These are phyloP conservation scores for Thozetella sp. DNA, from an alignment of 495 filamentous ascomycete genomes.

Conservation along the genomic window DNA sequence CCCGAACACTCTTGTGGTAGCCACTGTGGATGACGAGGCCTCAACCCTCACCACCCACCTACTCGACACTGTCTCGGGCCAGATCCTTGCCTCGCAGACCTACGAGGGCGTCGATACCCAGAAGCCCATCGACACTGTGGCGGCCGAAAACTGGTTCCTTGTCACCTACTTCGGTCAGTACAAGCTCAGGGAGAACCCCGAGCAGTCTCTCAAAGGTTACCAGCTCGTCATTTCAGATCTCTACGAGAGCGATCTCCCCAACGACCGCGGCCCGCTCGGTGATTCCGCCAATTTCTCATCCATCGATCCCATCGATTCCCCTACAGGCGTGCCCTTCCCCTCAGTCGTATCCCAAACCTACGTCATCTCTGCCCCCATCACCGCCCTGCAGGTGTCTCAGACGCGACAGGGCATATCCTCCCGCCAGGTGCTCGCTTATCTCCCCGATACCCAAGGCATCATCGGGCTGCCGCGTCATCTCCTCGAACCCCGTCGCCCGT, in stretches of 20 bases:
- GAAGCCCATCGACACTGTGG: constrained; percentile 72
- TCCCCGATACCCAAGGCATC: constrained; percentile 71
- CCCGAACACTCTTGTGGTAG: constrained; percentile 81
- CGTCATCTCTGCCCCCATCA: constrained; percentile 74
- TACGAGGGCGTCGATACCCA: constrained; percentile 75
- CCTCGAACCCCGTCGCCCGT: constrained; percentile 86
- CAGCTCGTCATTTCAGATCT: constrained; percentile 86
- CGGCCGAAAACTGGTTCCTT: constrained; percentile 95
- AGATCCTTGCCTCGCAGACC: constrained; percentile 68
- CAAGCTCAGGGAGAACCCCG: constrained; percentile 41
- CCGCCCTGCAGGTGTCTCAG: constrained; percentile 79
- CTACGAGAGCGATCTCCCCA: constrained; percentile 80
- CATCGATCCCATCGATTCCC: constrained; percentile 53
- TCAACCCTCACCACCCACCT: constrained; percentile 72
- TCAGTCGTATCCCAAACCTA: constrained; percentile 78
- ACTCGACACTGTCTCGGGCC: constrained; percentile 84
- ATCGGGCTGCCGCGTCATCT: constrained; percentile 75
- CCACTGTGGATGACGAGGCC: constrained; percentile 60
- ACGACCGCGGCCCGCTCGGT: constrained; percentile 83
- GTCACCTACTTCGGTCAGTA: constrained; percentile 81
- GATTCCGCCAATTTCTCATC: constrained; percentile 72
- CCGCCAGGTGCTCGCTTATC: constrained; percentile 76
- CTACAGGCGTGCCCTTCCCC: constrained; percentile 51
- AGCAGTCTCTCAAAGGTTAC: constrained; percentile 74
- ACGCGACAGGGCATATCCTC: constrained; percentile 93